A percentile compares a stretch with the other conserved stretches of the same genome.
Evolutionary conservation across 1,139 yeast species (phyloP).

Genomic region (Geotrichum histeridarum): DNA sequence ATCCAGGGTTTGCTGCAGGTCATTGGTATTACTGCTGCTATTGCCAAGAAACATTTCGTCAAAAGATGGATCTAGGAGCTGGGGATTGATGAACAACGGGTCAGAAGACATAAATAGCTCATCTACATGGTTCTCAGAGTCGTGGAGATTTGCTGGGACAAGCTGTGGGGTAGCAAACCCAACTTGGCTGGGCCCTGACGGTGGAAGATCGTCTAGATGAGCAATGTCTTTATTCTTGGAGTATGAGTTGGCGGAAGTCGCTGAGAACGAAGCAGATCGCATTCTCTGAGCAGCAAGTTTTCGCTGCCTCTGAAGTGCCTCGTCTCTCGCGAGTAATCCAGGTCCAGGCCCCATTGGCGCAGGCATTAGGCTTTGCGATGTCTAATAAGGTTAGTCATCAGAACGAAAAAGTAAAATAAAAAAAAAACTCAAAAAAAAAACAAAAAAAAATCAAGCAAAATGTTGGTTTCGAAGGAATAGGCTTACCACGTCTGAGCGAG

Average conservation of each 20-base stretch:
- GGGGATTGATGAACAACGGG: conserved; percentile 37
- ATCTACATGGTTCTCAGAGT: conserved; percentile 26
- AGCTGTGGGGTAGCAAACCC: conserved; percentile 79
- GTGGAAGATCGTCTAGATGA: conserved; percentile 32
- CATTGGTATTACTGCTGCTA: not conserved
- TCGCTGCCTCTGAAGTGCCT: not conserved
- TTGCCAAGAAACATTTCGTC: conserved; percentile 3
- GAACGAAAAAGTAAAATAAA: not conserved
- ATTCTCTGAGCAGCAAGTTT: conserved; percentile 18
- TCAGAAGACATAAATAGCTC: conserved; percentile 27
- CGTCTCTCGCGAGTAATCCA: not conserved
- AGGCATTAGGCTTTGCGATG: too few species aligned
- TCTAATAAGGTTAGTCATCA: too few species aligned
- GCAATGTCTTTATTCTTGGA: conserved; percentile 47
- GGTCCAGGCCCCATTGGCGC: too few species aligned
- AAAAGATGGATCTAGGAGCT: conserved; percentile 18
- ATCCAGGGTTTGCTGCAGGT: conserved; percentile 11
- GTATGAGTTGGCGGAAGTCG: conserved; percentile 68
- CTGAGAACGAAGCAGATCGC: conserved; percentile 78
- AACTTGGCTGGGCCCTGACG: conserved; percentile 54
- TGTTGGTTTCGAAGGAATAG: too few species aligned
- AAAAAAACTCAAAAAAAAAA: not conserved
- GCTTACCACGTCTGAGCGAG: not conserved
- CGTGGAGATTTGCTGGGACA: conserved; percentile 35
- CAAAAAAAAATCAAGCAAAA: not conserved